phyloP scores from a whole-genome alignment of 495 filamentous ascomycete species.

The Aspergillus sparsus region DNA sequence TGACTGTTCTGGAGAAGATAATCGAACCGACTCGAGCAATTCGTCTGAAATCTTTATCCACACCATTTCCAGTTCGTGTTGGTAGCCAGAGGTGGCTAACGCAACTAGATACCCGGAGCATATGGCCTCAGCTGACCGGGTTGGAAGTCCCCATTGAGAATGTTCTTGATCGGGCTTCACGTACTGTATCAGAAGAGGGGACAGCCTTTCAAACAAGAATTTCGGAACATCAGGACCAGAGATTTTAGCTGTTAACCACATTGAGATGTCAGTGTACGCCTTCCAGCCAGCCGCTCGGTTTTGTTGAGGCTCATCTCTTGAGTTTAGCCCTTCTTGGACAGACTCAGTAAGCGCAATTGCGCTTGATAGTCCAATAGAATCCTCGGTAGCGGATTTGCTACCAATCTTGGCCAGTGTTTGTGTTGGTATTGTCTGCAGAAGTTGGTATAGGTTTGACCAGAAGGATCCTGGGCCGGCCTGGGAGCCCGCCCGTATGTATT shows the following conservation, averaged over 20 bases:
- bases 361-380: constrained; percentile 28
- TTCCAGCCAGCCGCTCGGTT: constrained; percentile 70
- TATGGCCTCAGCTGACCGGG: constrained; percentile 38
- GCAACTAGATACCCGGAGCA: constrained; percentile 41
- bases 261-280: constrained; percentile 63
- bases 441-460: constrained; percentile 64
- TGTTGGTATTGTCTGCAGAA: constrained; percentile 62
- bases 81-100: constrained; percentile 30
- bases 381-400: constrained; percentile 39
- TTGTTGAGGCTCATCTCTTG: constrained; percentile 68
- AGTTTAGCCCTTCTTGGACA: constrained; percentile 66
- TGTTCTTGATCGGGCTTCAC: constrained; percentile 48
- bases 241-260: constrained; percentile 49
- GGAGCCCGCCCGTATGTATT: constrained; percentile 82
- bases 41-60: constrained; percentile 58
- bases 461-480: constrained; percentile 67
- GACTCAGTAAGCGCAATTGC: constrained; percentile 56
- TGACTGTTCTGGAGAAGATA: constrained; percentile 75
- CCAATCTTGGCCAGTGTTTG: constrained; percentile 51
- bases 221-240: constrained; percentile 46
- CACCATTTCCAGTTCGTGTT: constrained; percentile 39
- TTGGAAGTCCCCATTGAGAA: constrained; percentile 52
- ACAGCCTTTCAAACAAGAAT: constrained; percentile 51
- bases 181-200: constrained; percentile 61
- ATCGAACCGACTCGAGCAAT: constrained; percentile 62